A percentile compares a stretch with the other conserved stretches of the same genome.
Evolutionary conservation across 495 filamentous ascomycete genomes (phyloP).

Genomic region (Aspergillus indologenus): DNA sequence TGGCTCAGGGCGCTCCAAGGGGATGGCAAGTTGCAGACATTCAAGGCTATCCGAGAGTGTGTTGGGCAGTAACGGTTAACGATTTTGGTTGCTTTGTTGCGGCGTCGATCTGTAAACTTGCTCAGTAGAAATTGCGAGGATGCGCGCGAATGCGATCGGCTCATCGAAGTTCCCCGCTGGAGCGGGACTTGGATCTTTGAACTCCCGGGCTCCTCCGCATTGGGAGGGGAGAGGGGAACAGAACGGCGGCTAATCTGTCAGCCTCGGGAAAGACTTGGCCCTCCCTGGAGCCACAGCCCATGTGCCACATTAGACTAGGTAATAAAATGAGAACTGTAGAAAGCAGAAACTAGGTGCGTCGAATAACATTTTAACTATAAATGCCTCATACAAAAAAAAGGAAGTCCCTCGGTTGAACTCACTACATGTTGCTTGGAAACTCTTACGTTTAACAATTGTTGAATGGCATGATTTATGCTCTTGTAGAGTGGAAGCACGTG

Average conservation of each 20-base stretch:
- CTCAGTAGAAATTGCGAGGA: constrained; percentile 17
- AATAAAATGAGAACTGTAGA: neutral
- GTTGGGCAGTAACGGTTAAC: constrained; percentile 1
- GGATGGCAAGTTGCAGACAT: constrained; percentile 28
- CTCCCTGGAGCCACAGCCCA: neutral
- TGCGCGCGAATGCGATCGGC: constrained; percentile 30
- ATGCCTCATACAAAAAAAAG: neutral
- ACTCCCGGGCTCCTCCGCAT: constrained; percentile 40
- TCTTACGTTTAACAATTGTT: too few relatives aligned
- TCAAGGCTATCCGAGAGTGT: constrained; percentile 12
- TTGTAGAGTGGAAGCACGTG: neutral
- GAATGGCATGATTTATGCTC: neutral
- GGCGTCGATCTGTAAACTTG: constrained; percentile 12
- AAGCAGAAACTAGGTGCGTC: neutral
- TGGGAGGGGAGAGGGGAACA: constrained; percentile 10
- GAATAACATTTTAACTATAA: neutral
- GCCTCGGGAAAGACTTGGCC: constrained; percentile 6
- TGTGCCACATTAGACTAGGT: neutral
- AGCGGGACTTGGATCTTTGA: constrained; percentile 22
- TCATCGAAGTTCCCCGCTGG: constrained; percentile 28
- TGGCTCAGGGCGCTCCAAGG: constrained; percentile 13
- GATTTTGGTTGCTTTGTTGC: constrained; percentile 5
- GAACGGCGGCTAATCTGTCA: constrained; percentile 2
- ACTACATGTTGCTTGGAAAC: neutral
- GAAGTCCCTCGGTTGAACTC: neutral